Conservation (phyloP, 2,329 filamentous ascomycete species). For the Elsinoe necatrix region DNA sequence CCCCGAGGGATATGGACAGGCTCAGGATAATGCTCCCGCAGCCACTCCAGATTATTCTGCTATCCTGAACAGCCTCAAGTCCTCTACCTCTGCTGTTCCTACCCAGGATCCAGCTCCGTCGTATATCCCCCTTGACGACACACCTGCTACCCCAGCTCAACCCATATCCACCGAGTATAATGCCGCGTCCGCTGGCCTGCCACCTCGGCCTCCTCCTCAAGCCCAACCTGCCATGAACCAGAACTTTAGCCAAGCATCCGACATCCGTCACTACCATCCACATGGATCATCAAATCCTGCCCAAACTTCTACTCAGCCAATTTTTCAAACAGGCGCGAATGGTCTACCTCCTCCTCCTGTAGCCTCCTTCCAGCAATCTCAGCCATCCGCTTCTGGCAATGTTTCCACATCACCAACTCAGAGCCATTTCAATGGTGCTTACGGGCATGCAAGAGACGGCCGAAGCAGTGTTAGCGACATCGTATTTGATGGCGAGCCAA, state of each 20-base stretch:
- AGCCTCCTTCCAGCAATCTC: constrained; percentile 19
- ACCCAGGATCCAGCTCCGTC: constrained; percentile 29
- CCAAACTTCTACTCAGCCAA: background rate
- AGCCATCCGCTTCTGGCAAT: background rate
- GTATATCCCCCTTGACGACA: constrained; percentile 24
- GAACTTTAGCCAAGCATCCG: constrained; percentile 40
- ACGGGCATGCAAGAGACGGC: constrained; percentile 22
- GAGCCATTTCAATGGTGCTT: constrained; percentile 13
- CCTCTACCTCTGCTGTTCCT: constrained; percentile 26
- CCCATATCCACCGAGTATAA: constrained; percentile 17
- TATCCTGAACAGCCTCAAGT: constrained; percentile 36
- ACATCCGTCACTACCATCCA: constrained; percentile 44
- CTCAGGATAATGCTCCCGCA: constrained; percentile 14
- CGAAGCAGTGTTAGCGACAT: constrained; percentile 28
- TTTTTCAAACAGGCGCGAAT: constrained; percentile 17
- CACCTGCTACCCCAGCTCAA: constrained; percentile 18
- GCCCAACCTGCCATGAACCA: constrained; percentile 41
- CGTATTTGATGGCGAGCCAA: constrained; percentile 36
- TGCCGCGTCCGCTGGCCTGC: constrained; percentile 34
- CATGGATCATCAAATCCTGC: constrained; percentile 32
- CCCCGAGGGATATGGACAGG: background rate
- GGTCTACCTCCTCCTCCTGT: constrained; percentile 20
- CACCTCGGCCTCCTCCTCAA: constrained; percentile 42
- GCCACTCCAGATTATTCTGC: constrained; percentile 39
- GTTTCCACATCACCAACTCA: background rate